phyloP scores from a whole-genome alignment of 495 filamentous ascomycete genomes.

The Podospora anserina region DNA sequence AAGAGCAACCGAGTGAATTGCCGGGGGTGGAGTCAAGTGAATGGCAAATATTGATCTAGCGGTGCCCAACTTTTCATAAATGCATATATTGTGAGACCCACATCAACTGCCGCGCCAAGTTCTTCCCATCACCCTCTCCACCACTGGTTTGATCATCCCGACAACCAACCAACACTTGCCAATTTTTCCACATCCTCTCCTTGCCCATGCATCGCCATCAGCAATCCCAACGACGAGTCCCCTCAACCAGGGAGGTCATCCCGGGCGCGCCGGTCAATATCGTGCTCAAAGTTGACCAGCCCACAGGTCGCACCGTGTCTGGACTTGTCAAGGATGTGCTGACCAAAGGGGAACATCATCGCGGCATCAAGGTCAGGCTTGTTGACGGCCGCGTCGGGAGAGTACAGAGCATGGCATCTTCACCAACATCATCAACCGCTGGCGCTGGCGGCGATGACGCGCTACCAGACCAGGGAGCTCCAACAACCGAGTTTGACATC shows the following conservation, averaged over 20 bases:
- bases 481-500: conserved; percentile 18
- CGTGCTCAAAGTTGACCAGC: conserved; percentile 67
- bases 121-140: too few species aligned
- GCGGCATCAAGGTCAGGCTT: conserved; percentile 72
- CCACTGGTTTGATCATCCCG: neutral
- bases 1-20: too few species aligned
- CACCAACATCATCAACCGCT: neutral
- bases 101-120: too few species aligned
- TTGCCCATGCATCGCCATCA: neutral
- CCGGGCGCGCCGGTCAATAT: conserved; percentile 63
- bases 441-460: neutral
- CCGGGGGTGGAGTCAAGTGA: too few species aligned
- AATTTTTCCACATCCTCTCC: neutral
- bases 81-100: too few species aligned
- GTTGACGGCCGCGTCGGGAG: conserved; percentile 64
- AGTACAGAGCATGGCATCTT: conserved; percentile 54
- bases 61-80: too few species aligned
- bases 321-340: conserved; percentile 60
- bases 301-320: conserved; percentile 61
- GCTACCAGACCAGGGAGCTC: neutral
- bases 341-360: conserved; percentile 67
- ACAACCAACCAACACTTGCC: too few species aligned
- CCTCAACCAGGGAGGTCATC: conserved; percentile 49
- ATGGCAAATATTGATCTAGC: too few species aligned
- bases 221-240: conserved; percentile 33